Evolutionary conservation across 2,329 filamentous ascomycete genomes (phyloP), one percentile per base, ranked within the genome.

Genomic region (Orbilia brochopaga): DNA sequence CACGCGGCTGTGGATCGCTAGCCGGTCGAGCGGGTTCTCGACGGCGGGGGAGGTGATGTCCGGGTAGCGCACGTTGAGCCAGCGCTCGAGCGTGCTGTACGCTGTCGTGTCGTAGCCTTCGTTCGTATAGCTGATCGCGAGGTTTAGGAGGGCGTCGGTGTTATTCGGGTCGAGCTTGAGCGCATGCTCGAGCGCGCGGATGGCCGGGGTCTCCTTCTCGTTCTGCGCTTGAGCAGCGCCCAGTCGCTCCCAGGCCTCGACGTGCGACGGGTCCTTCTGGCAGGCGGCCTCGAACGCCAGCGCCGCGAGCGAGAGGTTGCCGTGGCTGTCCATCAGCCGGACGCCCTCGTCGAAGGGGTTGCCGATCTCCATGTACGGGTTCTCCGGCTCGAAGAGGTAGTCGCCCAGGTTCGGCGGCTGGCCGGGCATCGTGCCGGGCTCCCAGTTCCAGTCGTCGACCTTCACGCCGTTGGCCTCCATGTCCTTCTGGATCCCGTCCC

Each of bases 81-180:
- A 99, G 75, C 93, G 90, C 81, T 99, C 94, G 13, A 99, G 85
- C 8, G 93, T 97, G 61, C 93, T 88, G 83, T 97, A 99, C 53
- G 94, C 93, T 19, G 92, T 96, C 78, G 90, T 93, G 80, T 99
- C 94, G 81, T 97, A 99, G 74, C 93, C 94, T 81, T 99, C 94
- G 81, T 99, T 99, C 53, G 94, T 99, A 80, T 99, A 99, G 3
- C 91, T 96, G 19, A 99, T 93, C 13, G 93, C 92, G 58, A 99
- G 83, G 0, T 91, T 92, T 93, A 99, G 97, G 51, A 99, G 84
- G 0, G 92, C 93, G 69, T 90, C 86, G 19, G 95, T 85, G 78
- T 96, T 97, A 77, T 87, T 88, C 0, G 92, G 88, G 77, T 97
- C 92, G 27, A 94, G 83, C 79, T 92, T 93, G 74, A 97, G 82